Percentiles rank a stretch among this genome's conserved stretches.
phyloP scores from a whole-genome alignment of 805 yeast genomes.

The Wickerhamiella azyma region DNA sequence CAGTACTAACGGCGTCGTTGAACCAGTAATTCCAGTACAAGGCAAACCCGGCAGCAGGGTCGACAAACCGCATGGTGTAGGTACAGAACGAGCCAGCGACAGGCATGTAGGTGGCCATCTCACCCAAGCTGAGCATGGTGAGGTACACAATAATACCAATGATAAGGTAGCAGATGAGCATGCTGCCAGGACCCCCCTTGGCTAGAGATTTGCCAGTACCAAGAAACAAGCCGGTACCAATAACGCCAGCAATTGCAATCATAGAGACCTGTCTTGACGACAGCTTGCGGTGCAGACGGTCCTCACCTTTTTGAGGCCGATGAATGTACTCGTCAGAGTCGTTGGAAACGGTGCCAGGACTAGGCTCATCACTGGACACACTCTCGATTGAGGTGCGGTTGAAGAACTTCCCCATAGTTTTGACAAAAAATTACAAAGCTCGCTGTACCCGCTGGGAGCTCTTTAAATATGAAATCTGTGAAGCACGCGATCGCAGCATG shows the following conservation, averaged over 20 bases:
- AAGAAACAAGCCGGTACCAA: slow-evolving; percentile 51
- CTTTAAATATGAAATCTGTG: not conserved
- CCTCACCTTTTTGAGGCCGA: slow-evolving; percentile 15
- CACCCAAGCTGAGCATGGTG: slow-evolving; percentile 42
- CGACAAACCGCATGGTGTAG: slow-evolving; percentile 37
- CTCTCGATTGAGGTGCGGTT: not conserved
- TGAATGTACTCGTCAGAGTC: too few relatives aligned
- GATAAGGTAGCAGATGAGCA: slow-evolving; percentile 36
- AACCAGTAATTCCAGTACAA: slow-evolving; percentile 38
- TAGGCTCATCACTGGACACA: not conserved
- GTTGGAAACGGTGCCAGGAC: not conserved
- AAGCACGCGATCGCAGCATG: not conserved
- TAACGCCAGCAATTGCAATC: slow-evolving; percentile 67
- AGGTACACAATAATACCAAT: slow-evolving; percentile 39
- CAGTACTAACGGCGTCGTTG: slow-evolving; percentile 37
- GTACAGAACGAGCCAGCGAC: slow-evolving; percentile 41
- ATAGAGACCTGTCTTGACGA: slow-evolving; percentile 41
- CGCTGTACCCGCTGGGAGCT: too few relatives aligned
- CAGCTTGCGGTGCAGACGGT: slow-evolving; percentile 18
- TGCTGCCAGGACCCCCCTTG: slow-evolving; percentile 39
- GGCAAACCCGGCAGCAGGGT: slow-evolving; percentile 40
- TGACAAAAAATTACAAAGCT: too few relatives aligned
- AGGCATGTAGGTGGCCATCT: slow-evolving; percentile 43
- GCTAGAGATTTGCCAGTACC: slow-evolving; percentile 38
- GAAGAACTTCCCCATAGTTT: not conserved